A percentile compares a stretch with the other conserved stretches of the same genome.
Evolutionary conservation across 805 yeast species (phyloP).

Genomic region (Komagataella pseudopastoris): DNA sequence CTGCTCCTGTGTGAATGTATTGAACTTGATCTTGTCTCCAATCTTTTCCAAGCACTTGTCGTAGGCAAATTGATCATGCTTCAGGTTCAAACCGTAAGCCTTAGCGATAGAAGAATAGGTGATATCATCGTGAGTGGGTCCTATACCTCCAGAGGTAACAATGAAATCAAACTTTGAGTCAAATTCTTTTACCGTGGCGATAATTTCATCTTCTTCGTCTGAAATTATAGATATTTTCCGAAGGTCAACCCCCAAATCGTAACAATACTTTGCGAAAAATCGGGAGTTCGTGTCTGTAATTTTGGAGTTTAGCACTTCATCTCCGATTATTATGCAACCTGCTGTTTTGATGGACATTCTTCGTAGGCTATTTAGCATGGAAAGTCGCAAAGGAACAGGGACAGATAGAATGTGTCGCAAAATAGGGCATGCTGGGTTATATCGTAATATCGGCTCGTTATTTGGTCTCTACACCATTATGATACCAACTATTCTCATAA

Average conservation of each 20-base stretch:
- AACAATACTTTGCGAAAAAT: conserved; percentile 60
- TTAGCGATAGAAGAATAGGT: conserved; percentile 67
- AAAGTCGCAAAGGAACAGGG: background rate
- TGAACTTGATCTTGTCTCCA: conserved; percentile 17
- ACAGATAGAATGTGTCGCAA: background rate
- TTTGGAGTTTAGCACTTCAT: conserved; percentile 80
- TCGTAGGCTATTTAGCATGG: background rate
- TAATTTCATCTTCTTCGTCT: conserved; percentile 58
- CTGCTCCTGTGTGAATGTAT: conserved; percentile 26
- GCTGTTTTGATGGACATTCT: background rate
- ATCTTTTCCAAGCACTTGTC: conserved; percentile 41
- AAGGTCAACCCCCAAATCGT: conserved; percentile 51
- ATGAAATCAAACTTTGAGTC: conserved; percentile 45
- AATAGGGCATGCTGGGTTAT: no score
- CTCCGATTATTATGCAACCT: conserved; percentile 54
- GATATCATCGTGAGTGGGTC: conserved; percentile 86
- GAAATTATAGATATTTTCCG: conserved; percentile 61
- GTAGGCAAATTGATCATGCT: conserved; percentile 43
- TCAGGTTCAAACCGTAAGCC: conserved; percentile 38
- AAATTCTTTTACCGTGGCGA: conserved; percentile 32
- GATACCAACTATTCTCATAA: no score
- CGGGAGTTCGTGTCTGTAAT: conserved; percentile 68
- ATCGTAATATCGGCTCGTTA: no score
- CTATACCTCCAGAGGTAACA: conserved; percentile 66
- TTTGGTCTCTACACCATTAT: background rate